Evolutionary conservation across 2,329 filamentous ascomycete genomes (phyloP).

Genomic region (Penicillium polonicum): DNA sequence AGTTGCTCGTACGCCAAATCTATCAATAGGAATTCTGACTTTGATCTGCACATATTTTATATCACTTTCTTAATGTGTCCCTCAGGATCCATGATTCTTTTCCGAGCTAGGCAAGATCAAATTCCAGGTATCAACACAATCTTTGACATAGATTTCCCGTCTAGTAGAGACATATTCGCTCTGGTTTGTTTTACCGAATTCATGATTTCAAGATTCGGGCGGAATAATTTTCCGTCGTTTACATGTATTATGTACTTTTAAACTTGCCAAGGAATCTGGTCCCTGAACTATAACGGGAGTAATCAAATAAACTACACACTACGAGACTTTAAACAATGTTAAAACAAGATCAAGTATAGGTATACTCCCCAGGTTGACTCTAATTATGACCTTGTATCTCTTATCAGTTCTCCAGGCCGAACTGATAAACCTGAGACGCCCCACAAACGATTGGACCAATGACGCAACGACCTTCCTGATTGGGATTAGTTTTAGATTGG

Average conservation of each 20-base stretch:
- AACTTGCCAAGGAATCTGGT: background rate
- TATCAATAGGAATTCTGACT: background rate
- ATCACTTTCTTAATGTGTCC: background rate
- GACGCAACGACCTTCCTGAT: slow-evolving; percentile 15
- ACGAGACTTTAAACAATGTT: background rate
- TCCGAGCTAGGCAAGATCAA: background rate
- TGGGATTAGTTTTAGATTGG: slow-evolving; percentile 14
- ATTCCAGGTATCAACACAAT: background rate
- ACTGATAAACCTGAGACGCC: background rate
- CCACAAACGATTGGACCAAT: background rate
- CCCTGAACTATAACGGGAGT: background rate
- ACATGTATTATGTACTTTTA: background rate
- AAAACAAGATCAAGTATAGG: background rate
- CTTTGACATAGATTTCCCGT: background rate
- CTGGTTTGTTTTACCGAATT: no score
- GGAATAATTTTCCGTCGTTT: background rate
- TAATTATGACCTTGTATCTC: background rate
- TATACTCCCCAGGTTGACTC: background rate
- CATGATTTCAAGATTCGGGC: no score
- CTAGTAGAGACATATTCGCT: no score
- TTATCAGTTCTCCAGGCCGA: background rate
- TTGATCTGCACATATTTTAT: background rate
- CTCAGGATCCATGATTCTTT: background rate
- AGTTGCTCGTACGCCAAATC: background rate
- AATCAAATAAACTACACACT: background rate